Evolutionary conservation across 192 early-diverging fungal genomes (phyloP), one percentile per base, ranked within the genome.

Genomic region (Coemansia sp.): DNA sequence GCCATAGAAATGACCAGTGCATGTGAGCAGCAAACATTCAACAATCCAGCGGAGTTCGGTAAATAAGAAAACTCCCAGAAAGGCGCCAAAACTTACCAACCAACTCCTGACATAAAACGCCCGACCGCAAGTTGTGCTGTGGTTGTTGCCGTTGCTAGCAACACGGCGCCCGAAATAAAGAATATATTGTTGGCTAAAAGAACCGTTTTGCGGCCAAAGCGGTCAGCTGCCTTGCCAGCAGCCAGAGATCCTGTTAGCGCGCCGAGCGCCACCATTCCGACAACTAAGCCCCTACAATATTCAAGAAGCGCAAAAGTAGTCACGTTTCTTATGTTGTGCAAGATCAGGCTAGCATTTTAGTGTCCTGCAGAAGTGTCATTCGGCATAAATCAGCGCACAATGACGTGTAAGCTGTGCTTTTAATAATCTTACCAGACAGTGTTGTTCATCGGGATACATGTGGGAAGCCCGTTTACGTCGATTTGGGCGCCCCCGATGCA

Each of bases 61-160:
- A 18, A 19, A 22, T 44, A 21, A 8, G 5, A 16, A 44, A 19
- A 44, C 4, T 19, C 7, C n/a, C n/a, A n/a, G n/a, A n/a, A 23
- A 28, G 6, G 5, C 14, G 22, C 11, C 12, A 10, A 28, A 6
- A 42, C 68, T 64, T 67, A 65, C 75, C 75, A 83, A 11, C 84
- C 87, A 44, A 91, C 69, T 21, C 93, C 93, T 4, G 81, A 75
- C 19, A 91, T 33, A 53, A 91, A 77, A 48, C 93, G 87, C 11
- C 90, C 92, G 24, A 87, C 42, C 50, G 81, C 80, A 51, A 91
- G 82, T 71, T 86, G 85, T 4, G 71, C 73, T 24, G 81, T 57
- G 3, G 82, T 81, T 0, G 81, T 76, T 14, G 87, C 81, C 14
- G 86, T 77, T 18, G 80, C 73, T 9, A 92, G 66, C 3, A 89